Evolutionary conservation across 805 yeast genomes (phyloP).

Genomic region (Metahyphopichia silvanorum): DNA sequence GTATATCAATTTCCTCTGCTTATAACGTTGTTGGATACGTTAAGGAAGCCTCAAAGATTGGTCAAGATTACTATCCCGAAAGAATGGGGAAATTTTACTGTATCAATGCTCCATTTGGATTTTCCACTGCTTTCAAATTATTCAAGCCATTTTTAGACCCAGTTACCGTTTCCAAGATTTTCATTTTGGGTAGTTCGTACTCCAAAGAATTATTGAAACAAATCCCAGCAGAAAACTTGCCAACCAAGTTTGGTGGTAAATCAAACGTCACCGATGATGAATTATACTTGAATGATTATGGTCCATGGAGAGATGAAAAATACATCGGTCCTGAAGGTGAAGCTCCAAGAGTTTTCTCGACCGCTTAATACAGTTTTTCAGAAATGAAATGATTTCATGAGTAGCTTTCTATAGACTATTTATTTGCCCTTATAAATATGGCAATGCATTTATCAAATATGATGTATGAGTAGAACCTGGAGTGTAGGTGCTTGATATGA

Average conservation of each 20-base stretch:
- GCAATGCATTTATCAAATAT: not conserved
- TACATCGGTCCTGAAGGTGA: conserved; percentile 94
- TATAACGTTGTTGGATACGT: conserved; percentile 84
- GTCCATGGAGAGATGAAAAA: conserved; percentile 94
- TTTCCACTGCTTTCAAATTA: conserved; percentile 86
- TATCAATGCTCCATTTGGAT: conserved; percentile 97
- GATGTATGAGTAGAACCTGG: too few species aligned
- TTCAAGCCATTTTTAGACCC: conserved; percentile 96
- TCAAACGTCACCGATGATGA: conserved; percentile 74
- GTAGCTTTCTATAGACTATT: not conserved
- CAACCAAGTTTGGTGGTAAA: conserved; percentile 84
- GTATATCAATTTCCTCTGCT: conserved; percentile 82
- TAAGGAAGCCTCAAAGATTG: conserved; percentile 88
- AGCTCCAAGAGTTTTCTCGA: conserved; percentile 56
- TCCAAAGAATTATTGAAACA: conserved; percentile 82
- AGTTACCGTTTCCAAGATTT: conserved; percentile 93
- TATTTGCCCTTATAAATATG: not conserved
- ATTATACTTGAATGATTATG: conserved; percentile 81
- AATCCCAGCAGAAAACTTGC: conserved; percentile 90
- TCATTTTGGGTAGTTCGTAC: conserved; percentile 78
- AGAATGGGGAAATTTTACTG: conserved; percentile 98
- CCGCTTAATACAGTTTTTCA: too few species aligned
- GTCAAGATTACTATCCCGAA: conserved; percentile 98
- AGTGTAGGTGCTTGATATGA: too few species aligned
- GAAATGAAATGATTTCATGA: not conserved